Base-by-base conservation (phyloP, 257 asterid species). In the Nicotiana paniculata region DNA sequence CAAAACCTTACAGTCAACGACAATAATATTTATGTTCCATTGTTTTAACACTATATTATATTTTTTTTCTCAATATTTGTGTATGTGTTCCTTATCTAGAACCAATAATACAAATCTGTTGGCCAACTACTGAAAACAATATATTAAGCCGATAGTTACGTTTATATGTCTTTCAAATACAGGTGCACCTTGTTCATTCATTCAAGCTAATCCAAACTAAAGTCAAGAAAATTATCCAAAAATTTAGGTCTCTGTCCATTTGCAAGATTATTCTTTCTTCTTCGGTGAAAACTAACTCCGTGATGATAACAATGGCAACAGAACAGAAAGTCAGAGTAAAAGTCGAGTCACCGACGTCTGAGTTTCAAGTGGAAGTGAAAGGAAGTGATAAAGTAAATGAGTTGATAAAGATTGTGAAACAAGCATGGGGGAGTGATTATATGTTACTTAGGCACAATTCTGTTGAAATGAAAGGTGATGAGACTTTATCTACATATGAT, bases 291-390 rank as follows among this genome's bases (percentile, higher is more conserved):
- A 11, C 1, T 53, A 53, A 11, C 3, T 53, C 15, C 0, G 17
- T 0, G 5, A 53, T 53, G 58, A 63, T 63, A 5, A 63, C 16
- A 8, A 69, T 69, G 77, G 55, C 77, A 21, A 51, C 54, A 18
- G 77, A 69, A 2, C 28, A 26, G 1, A 88, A 62, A 35, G 65
- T 89, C 1, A 83, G 46, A 72, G 64, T 89, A 26, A 86, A 74
- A 72, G 43, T 89, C 21, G 88, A 86, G 74, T 84, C 89, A 4
- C 28, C 70, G 24, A 87, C 89, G 3, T 81, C 90, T 21, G 87
- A 85, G n/a, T 78, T 86, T 16, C 18, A 78, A 30, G 43, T 66
- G 2, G 83, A 81, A 58, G 35, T 84, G n/a, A 64, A 72, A 63
- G 85, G 28, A 32, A 89, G 84, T 6, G 82, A 55, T n/a, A 65